These are phyloP conservation scores for Sphenostylis stenocarpa DNA, from an alignment of 306 rosid species.

Conservation along the genomic window DNA sequence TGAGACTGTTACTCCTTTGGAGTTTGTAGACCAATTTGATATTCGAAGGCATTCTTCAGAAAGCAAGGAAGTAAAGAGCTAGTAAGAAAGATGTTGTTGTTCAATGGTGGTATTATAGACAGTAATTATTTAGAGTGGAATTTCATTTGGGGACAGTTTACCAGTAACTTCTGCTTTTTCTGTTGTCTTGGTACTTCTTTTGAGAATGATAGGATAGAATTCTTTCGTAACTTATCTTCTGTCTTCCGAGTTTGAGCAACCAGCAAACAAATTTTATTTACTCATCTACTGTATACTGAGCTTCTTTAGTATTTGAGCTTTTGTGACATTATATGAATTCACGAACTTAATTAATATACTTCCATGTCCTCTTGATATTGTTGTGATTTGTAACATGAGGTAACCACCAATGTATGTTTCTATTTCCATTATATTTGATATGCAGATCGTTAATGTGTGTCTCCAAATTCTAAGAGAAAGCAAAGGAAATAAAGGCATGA, in stretches of 20 bases:
- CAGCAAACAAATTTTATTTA: constrained; percentile 44
- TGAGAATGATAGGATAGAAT: constrained; percentile 55
- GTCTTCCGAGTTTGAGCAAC: constrained; percentile 41
- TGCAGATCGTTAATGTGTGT: not conserved
- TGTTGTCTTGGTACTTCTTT: constrained; percentile 41
- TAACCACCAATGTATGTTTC: constrained; percentile 4
- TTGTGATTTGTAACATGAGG: constrained; percentile 2
- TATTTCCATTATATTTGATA: constrained; percentile 21
- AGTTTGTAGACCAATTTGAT: constrained; percentile 71
- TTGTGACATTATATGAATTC: constrained; percentile 26
- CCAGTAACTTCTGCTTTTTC: constrained; percentile 39
- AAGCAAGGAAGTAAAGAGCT: constrained; percentile 50
- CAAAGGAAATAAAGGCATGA: constrained; percentile 2
- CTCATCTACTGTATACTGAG: constrained; percentile 44
- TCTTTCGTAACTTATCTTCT: constrained; percentile 54
- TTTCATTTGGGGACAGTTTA: constrained; percentile 46
- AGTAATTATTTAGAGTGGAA: constrained; percentile 42
- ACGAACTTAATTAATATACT: constrained; percentile 12
- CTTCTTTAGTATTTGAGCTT: constrained; percentile 26
- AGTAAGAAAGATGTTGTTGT: constrained; percentile 32
- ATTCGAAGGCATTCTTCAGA: constrained; percentile 58
- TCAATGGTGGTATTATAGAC: constrained; percentile 47
- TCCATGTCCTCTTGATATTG: constrained; percentile 16
- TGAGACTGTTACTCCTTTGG: constrained; percentile 79
- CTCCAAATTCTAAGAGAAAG: not conserved